Base-by-base conservation (phyloP, 495 filamentous ascomycete genomes). In the Sordaria brevicollis region DNA sequence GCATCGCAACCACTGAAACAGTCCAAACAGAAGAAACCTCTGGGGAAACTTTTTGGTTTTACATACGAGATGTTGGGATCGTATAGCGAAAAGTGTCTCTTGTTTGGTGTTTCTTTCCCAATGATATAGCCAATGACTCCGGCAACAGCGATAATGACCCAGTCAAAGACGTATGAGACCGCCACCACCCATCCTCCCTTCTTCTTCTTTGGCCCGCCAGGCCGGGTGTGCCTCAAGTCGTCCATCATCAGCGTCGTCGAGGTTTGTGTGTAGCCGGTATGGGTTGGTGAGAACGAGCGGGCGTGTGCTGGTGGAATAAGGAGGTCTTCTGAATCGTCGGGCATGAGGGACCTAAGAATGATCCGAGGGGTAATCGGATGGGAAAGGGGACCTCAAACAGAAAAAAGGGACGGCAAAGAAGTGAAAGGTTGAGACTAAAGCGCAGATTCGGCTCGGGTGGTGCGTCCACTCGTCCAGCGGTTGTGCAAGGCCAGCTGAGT, bases 21-120 rank as follows among this genome's bases (percentile, higher is more conserved):
- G 10, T 13, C 11, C 21, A 57, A 57, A 72, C 68, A 15, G 33
- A 54, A 15, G 33, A 54, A 54, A 65, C 17, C 3, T 8, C 11
- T 15, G 49, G 6, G 21, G 29, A 29, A 29, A 3, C 11, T 15
- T 31, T 39, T 4, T 62, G 49, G 17, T 62, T 62, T 57, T 15
- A 78, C 83, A 54, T 77, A 85, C 80, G 80, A 79, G 43, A 81
- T 81, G 68, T 84, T 79, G 66, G 75, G 76, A 65, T 87, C 81
- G 65, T 78, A 68, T 67, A 84, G 76, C 43, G 79, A 79, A 67
- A 86, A 87, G 29, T 82, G 85, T 68, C 86, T 77, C 78, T 86
- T 86, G 73, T 88, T 87, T 11, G 88, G 86, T 2, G 81, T 81
- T 72, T 87, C 82, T 65, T 82, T 77, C 41, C 85, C 81, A 65